Conservation (phyloP, 2,329 filamentous ascomycete genomes). For the Didymella keratinophila region DNA sequence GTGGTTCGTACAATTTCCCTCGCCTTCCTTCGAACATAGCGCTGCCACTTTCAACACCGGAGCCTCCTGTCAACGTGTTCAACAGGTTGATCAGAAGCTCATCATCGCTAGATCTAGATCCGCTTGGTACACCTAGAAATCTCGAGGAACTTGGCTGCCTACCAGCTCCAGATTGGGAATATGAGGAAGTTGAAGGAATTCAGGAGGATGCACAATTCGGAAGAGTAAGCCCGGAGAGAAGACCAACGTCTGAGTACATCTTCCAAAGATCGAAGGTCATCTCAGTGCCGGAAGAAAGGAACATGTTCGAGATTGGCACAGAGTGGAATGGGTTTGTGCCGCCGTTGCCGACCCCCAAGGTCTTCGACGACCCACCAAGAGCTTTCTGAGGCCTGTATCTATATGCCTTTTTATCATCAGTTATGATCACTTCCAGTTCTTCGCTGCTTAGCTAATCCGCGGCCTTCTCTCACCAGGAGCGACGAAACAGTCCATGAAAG, state of each 20-base stretch:
- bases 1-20: constrained; percentile 29
- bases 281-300: constrained; percentile 34
- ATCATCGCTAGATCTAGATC: constrained; percentile 19
- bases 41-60: constrained; percentile 20
- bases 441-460: too few relatives aligned
- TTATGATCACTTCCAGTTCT: too few relatives aligned
- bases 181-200: constrained; percentile 18
- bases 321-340: constrained; percentile 37
- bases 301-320: constrained; percentile 29
- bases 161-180: constrained; percentile 9
- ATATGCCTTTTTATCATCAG: too few relatives aligned
- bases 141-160: constrained; percentile 28
- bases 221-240: constrained; percentile 22
- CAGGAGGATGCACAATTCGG: constrained; percentile 24
- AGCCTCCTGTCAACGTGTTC: constrained; percentile 34
- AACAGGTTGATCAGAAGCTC: constrained; percentile 26
- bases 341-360: constrained; percentile 30
- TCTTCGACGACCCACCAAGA: constrained; percentile 18
- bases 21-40: constrained; percentile 30
- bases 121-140: constrained; percentile 29
- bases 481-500: too few relatives aligned
- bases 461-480: too few relatives aligned
- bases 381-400: constrained; percentile 13
- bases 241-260: constrained; percentile 35
- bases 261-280: constrained; percentile 42